A percentile compares a stretch with the other conserved stretches of the same genome.
Evolutionary conservation across 768 basidiomycete species (phyloP).

Genomic region (Pleurotus giganteus): DNA sequence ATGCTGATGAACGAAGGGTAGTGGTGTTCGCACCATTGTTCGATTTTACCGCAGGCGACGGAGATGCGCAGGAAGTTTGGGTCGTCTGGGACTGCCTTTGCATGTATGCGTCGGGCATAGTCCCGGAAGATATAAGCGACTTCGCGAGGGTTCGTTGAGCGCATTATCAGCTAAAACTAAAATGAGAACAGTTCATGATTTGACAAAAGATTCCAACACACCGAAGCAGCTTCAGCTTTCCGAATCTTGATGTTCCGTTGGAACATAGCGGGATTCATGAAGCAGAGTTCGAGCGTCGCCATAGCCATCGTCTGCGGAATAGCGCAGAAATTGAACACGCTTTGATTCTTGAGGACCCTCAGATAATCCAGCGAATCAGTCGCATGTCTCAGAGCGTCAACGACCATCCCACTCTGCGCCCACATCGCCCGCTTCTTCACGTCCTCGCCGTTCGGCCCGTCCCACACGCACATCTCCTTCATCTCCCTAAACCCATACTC

Average conservation of each 20-base stretch:
- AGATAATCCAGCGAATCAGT: slow-evolving; percentile 90
- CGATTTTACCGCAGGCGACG: slow-evolving; percentile 88
- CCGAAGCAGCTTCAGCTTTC: slow-evolving; percentile 83
- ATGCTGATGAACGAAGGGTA: slow-evolving; percentile 86
- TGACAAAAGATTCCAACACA: slow-evolving; percentile 31
- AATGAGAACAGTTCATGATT: background rate
- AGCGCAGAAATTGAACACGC: slow-evolving; percentile 93
- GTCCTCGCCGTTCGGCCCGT: slow-evolving; percentile 48
- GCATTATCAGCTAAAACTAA: slow-evolving; percentile 85
- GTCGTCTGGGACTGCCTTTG: slow-evolving; percentile 74
- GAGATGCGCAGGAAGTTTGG: slow-evolving; percentile 84
- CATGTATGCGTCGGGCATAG: slow-evolving; percentile 80
- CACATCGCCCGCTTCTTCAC: slow-evolving; percentile 56
- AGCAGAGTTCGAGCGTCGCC: slow-evolving; percentile 88
- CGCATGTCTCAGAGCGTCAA: slow-evolving; percentile 84
- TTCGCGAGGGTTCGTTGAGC: slow-evolving; percentile 87
- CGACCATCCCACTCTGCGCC: slow-evolving; percentile 85
- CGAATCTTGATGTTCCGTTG: slow-evolving; percentile 91
- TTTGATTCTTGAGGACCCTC: slow-evolving; percentile 82
- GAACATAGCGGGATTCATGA: slow-evolving; percentile 90
- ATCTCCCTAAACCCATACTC: slow-evolving; percentile 70
- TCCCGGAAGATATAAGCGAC: slow-evolving; percentile 87
- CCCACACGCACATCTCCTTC: slow-evolving; percentile 52
- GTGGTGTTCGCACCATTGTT: slow-evolving; percentile 90
- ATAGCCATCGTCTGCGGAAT: slow-evolving; percentile 96